These are phyloP conservation scores for Trichophyton verrucosum DNA, from an alignment of 2,329 filamentous ascomycete genomes.

Conservation along the genomic window DNA sequence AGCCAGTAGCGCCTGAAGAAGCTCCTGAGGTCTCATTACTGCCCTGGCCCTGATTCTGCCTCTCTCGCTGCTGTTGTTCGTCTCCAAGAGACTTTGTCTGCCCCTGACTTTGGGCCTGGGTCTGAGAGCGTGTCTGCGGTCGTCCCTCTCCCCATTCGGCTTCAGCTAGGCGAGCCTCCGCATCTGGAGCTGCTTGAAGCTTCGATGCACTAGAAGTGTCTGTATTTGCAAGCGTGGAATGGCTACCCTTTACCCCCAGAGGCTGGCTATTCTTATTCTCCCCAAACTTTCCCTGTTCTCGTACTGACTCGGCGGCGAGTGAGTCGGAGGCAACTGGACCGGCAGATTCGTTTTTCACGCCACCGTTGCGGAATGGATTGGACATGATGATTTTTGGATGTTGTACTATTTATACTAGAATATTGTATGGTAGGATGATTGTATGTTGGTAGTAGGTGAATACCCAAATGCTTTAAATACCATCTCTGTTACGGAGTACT, in stretches of 20 bases:
- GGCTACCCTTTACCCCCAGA: constrained; percentile 38
- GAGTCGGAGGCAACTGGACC: constrained; percentile 57
- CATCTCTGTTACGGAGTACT: background rate
- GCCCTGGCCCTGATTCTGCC: constrained; percentile 4
- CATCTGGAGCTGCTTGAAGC: constrained; percentile 38
- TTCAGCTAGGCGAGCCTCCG: constrained; percentile 32
- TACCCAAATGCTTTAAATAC: background rate
- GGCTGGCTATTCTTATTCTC: constrained; percentile 45
- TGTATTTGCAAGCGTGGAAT: constrained; percentile 45
- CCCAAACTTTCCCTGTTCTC: constrained; percentile 47
- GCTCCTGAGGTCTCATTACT: background rate
- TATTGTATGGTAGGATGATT: background rate
- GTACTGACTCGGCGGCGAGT: constrained; percentile 61
- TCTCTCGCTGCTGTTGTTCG: background rate
- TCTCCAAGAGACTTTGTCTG: constrained; percentile 15
- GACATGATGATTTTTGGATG: constrained; percentile 22
- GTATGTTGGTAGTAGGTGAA: background rate
- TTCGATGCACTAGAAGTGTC: constrained; percentile 42
- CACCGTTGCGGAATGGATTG: constrained; percentile 37
- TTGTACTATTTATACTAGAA: background rate
- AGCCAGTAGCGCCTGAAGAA: background rate
- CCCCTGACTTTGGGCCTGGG: constrained; percentile 13
- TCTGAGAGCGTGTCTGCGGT: constrained; percentile 17
- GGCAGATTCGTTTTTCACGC: constrained; percentile 45
- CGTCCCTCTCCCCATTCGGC: constrained; percentile 19